Conservation (phyloP, 1,284 basidiomycete genomes). For the Heterobasidion occidentale region DNA sequence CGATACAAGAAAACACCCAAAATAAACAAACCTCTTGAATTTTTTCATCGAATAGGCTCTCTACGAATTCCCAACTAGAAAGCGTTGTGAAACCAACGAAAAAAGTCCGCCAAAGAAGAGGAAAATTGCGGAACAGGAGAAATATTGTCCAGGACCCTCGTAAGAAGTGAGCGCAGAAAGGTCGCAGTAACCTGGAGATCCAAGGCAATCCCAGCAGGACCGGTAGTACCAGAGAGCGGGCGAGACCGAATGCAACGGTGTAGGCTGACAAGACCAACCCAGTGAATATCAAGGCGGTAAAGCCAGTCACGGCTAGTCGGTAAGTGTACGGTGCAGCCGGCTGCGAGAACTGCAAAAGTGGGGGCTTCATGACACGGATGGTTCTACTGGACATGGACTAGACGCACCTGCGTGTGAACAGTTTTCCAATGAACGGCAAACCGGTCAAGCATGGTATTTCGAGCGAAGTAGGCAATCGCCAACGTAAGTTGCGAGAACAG, state of each 20-base stretch:
- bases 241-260: conserved; percentile 33
- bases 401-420: conserved; percentile 10
- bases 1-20: background rate
- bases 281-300: conserved; percentile 29
- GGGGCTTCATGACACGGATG: background rate
- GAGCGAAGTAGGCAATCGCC: conserved; percentile 37
- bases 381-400: background rate
- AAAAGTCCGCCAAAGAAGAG: conserved; percentile 39
- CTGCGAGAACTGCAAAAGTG: background rate
- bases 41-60: conserved; percentile 46
- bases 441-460: conserved; percentile 52
- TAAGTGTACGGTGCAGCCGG: background rate
- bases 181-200: conserved; percentile 39
- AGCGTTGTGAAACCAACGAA: conserved; percentile 41
- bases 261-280: conserved; percentile 33
- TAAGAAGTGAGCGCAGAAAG: conserved; percentile 56
- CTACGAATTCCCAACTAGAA: conserved; percentile 53
- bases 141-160: conserved; percentile 46
- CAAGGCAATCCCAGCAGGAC: conserved; percentile 46
- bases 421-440: conserved; percentile 41
- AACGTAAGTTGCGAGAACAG: conserved; percentile 41
- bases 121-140: conserved; percentile 37
- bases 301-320: conserved; percentile 8
- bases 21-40: conserved; percentile 34
- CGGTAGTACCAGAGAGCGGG: conserved; percentile 38